phyloP scores from a whole-genome alignment of 495 filamentous ascomycete species.

The Evernia prunastri region DNA sequence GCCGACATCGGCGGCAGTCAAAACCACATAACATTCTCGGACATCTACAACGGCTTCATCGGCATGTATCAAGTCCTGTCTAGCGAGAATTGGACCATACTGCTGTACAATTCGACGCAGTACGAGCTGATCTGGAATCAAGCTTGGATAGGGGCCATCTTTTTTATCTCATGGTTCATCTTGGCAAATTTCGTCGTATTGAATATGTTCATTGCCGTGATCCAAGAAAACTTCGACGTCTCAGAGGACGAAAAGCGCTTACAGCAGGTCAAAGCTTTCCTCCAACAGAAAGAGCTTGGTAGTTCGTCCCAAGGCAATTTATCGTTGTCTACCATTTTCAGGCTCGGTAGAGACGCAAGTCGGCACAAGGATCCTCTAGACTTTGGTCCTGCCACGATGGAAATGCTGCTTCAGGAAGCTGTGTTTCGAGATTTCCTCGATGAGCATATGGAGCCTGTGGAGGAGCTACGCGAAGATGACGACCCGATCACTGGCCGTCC shows the following conservation, averaged over 20 bases:
- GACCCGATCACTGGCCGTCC: conserved; percentile 28
- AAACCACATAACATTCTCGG: conserved; percentile 69
- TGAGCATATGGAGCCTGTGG: conserved; percentile 44
- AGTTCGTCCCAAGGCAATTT: conserved; percentile 61
- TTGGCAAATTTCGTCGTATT: conserved; percentile 91
- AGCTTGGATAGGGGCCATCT: conserved; percentile 90
- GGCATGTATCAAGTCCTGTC: conserved; percentile 99
- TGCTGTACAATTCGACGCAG: conserved; percentile 75
- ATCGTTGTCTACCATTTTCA: conserved; percentile 81
- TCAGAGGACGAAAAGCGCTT: conserved; percentile 96
- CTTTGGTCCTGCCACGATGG: conserved; percentile 78
- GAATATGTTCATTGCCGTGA: conserved; percentile 99
- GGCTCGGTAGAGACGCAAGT: conserved; percentile 57
- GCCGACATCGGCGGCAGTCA: conserved; percentile 48
- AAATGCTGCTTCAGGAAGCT: conserved; percentile 93
- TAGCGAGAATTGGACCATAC: conserved; percentile 89
- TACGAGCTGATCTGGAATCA: conserved; percentile 56
- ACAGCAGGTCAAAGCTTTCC: conserved; percentile 88
- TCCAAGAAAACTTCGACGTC: conserved; percentile 99
- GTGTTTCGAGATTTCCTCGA: conserved; percentile 92
- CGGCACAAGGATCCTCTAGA: conserved; percentile 76
- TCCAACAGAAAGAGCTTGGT: conserved; percentile 84
- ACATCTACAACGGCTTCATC: conserved; percentile 90
- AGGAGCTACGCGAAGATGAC: conserved; percentile 30
- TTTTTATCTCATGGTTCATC: conserved; percentile 93